Evolutionary conservation across 192 early-diverging fungal species (phyloP).

Genomic region (Anaeromyces robustus): DNA sequence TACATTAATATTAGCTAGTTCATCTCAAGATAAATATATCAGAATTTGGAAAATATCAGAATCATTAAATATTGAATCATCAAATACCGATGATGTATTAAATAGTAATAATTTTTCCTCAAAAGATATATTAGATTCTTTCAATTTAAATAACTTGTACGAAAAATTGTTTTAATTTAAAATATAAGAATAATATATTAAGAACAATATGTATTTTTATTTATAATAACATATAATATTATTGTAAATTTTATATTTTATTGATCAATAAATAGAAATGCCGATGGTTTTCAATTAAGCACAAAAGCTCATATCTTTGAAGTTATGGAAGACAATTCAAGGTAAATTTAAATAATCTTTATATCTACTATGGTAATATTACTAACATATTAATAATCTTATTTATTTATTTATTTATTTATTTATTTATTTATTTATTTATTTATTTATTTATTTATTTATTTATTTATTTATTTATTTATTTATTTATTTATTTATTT

Average conservation of each 20-base stretch:
- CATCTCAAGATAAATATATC: conserved; percentile 83
- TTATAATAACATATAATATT: neutral
- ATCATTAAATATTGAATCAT: neutral
- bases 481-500: too few species aligned
- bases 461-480: too few species aligned
- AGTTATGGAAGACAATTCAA: conserved; percentile 12
- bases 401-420: too few species aligned
- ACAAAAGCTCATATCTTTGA: conserved; percentile 71
- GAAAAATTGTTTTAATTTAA: neutral
- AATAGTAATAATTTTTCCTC: conserved; percentile 10
- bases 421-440: too few species aligned
- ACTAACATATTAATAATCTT: too few species aligned
- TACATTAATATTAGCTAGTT: conserved; percentile 63
- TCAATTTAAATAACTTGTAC: conserved; percentile 18
- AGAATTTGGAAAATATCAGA: conserved; percentile 69
- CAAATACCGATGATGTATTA: neutral
- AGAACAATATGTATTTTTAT: neutral
- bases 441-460: too few species aligned
- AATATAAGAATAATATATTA: conserved; percentile 19
- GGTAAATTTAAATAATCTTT: conserved; percentile 1
- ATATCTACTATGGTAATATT: too few species aligned
- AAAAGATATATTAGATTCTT: conserved; percentile 25
- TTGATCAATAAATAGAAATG: neutral
- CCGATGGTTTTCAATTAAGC: conserved; percentile 44
- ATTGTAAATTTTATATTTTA: neutral